Evolutionary conservation across 768 basidiomycete species (phyloP).

Genomic region (Solioccasus polychromus): DNA sequence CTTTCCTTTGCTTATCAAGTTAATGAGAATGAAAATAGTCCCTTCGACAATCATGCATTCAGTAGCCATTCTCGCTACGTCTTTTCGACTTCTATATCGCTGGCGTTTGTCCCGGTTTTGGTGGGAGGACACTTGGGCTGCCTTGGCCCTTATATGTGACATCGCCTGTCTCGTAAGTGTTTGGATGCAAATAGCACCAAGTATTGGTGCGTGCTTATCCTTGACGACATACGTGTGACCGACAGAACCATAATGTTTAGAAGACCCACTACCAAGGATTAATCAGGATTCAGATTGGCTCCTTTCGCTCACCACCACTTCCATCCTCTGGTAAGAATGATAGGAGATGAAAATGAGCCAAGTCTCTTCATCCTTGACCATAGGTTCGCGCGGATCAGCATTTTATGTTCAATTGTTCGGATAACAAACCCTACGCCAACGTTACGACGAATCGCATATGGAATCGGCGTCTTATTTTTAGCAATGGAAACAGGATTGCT

Average conservation of each 20-base stretch:
- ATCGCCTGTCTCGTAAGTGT: constrained; percentile 17
- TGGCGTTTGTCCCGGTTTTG: constrained; percentile 16
- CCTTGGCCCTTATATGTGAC: constrained; percentile 21
- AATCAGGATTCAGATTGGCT: constrained; percentile 13
- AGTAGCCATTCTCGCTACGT: constrained; percentile 19
- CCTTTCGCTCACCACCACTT: constrained; percentile 17
- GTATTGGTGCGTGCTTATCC: constrained; percentile 8
- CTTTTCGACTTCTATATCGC: constrained; percentile 21
- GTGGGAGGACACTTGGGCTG: constrained; percentile 30
- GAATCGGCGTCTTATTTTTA: constrained; percentile 17
- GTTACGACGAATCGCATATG: constrained; percentile 12
- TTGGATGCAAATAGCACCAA: constrained; percentile 12
- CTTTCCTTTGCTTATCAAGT: not conserved
- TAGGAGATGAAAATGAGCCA: not conserved
- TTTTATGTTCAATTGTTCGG: constrained; percentile 24
- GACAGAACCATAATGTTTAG: not conserved
- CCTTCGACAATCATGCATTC: constrained; percentile 15
- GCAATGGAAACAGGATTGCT: constrained; percentile 13
- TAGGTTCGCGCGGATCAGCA: constrained; percentile 29
- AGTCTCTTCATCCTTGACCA: not conserved
- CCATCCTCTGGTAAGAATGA: constrained; percentile 19
- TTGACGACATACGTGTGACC: not conserved
- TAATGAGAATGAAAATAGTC: constrained; percentile 5
- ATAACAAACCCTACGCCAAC: constrained; percentile 13
- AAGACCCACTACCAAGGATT: rapidly evolving